Evolutionary conservation across 805 yeast species (phyloP), one percentile per base, ranked within the genome.

Genomic region (Yarrowia keelungensis): DNA sequence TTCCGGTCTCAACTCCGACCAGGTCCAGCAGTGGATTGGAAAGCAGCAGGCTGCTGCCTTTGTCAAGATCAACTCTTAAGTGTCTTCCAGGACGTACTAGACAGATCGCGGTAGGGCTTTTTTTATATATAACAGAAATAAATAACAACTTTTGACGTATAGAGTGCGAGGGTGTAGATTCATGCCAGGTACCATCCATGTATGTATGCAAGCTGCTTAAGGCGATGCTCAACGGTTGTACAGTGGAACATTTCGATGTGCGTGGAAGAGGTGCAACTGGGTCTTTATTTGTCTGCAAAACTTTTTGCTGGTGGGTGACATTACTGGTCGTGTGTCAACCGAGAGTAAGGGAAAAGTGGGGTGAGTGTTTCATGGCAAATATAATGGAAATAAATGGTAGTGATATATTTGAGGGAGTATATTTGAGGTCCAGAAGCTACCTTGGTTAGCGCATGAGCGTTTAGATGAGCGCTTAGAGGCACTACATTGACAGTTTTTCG

Each of bases 31-130:
- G 67, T 62, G 54, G 67, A 38, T 59, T 35, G 65, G 65, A 5
- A 43, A 59, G 65, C 65, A 59, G 65, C 65, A 59, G 65, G 65
- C 65, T 45, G 65, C 65, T 59, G 65, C 65, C 65, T 59, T 59
- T 59, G 65, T 59, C 65, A 59, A 59, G 65, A 59, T 59, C 65
- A 59, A 59, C 65, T 43, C 65, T n/a, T 59, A 59, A 39, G 46
- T 39, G 35, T 14, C 14, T 8, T 16, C 19, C 19, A 19, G n/a
- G 35, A 53, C 59, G n/a, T 50, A 11, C 12, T 32, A 14, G n/a
- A 22, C 36, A 39, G 46, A 54, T 54, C 61, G 61, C 10, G 61
- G 59, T n/a, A 38, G 59, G 59, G 59, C 45, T 38, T 38, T 51
- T 53, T 53, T 53, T 53, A 38, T 53, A 53, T 53, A 53, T 53